These are phyloP conservation scores for Diaporthe humulicola DNA, from an alignment of 2,329 filamentous ascomycete species.

Conservation along the genomic window DNA sequence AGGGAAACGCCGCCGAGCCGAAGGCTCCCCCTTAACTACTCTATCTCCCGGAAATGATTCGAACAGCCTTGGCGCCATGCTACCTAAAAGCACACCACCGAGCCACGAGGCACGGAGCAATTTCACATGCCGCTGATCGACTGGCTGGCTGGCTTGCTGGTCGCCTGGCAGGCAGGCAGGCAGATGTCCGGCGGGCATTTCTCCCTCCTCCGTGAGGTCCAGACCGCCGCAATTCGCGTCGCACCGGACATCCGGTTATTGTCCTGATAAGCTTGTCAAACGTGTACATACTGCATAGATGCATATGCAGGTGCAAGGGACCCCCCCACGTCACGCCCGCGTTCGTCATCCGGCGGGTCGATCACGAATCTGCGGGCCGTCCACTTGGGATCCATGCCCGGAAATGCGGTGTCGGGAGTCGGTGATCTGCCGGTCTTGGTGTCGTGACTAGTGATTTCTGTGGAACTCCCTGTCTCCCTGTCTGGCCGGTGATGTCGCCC, in stretches of 20 bases:
- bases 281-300: neutral
- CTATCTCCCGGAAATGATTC: conserved; percentile 2
- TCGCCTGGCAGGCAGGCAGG: neutral
- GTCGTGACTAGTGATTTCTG: neutral
- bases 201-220: neutral
- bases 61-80: conserved; percentile 16
- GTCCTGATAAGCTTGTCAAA: neutral
- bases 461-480: neutral
- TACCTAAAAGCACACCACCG: conserved; percentile 18
- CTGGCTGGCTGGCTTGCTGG: neutral
- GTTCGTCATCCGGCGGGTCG: conserved; percentile 37
- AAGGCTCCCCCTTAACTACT: neutral
- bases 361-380: conserved; percentile 36
- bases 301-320: conserved; percentile 3
- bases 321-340: neutral
- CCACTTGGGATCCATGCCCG: conserved; percentile 15
- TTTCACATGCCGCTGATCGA: neutral
- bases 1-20: conserved; percentile 17
- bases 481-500: neutral
- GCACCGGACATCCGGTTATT: conserved; percentile 4
- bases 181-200: neutral
- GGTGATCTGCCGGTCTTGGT: conserved; percentile 12
- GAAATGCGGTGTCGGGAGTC: conserved; percentile 33
- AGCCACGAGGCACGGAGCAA: neutral
- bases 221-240: neutral